Evolutionary conservation across 306 rosid species (phyloP), one percentile per base, ranked within the genome.

Genomic region (Canavalia gladiata): DNA sequence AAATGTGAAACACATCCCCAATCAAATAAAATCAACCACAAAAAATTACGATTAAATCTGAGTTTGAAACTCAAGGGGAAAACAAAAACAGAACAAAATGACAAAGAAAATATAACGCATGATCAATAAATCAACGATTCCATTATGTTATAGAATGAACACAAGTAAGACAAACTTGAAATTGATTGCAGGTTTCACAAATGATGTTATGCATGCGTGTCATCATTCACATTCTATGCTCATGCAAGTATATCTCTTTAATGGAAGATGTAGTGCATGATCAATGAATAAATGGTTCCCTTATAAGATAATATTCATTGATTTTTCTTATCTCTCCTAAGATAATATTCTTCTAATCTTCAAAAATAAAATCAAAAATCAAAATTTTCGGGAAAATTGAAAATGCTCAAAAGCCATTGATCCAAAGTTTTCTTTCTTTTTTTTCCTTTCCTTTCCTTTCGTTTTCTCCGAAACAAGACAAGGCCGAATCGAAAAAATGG

Each of bases 391-490:
- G 33, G 12, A 28, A 57, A 11, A 1, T 5, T 33, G 63, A 75
- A 76, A 57, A 75, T 28, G 37, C 50, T 47, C 0, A 10, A 66
- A 75, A 46, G 29, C 43, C 9, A 63, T 34, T 60, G 65, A 25
- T 80, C 3, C 30, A 49, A 62, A 72, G 7, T 2, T 28, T n/a
- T 49, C 6, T 10, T 31, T 2, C 5, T 25, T 57, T 51, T 10
- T 13, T 35, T 56, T 18, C 25, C 25, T 6, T 50, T 64, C 47
- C 41, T 6, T 12, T 31, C 51, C 56, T 35, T 66, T 72, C 9
- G 5, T 72, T 72, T 70, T 76, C 28, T 70, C 6, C 3, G 9
- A 7, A 83, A 77, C 60, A 78, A 81, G 84, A 78, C 76, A 78
- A 56, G 4, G 42, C 8, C 28, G 42, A 31, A 39, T 63, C 1